Conservation (phyloP, 2,329 filamentous ascomycete genomes). For the Penicillium sp. region DNA sequence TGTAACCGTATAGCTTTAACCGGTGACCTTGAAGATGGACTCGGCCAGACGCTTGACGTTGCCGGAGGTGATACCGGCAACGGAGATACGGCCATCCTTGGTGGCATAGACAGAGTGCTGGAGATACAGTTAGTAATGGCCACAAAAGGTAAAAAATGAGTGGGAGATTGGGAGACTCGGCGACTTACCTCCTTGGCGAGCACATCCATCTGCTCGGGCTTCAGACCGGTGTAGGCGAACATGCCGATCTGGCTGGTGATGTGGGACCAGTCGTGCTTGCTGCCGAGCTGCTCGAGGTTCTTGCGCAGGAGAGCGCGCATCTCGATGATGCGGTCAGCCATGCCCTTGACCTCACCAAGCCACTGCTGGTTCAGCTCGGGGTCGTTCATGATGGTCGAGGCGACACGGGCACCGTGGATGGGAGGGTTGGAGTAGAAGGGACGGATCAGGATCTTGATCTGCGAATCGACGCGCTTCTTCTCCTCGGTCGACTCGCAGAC, state of each 20-base stretch:
- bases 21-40: constrained; percentile 52
- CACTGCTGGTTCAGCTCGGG: constrained; percentile 84
- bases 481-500: constrained; percentile 81
- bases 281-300: constrained; percentile 91
- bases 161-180: too few species aligned
- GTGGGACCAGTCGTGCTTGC: constrained; percentile 97
- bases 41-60: constrained; percentile 52
- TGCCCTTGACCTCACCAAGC: constrained; percentile 94
- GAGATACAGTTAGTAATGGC: constrained; percentile 12
- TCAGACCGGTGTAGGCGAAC: constrained; percentile 97
- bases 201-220: constrained; percentile 82
- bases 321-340: constrained; percentile 98
- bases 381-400: constrained; percentile 86
- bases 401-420: constrained; percentile 92
- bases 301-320: constrained; percentile 94
- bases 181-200: constrained; percentile 76
- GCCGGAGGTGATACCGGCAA: constrained; percentile 49
- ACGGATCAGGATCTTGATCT: constrained; percentile 97
- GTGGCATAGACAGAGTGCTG: constrained; percentile 94
- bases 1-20: constrained; percentile 33
- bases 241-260: constrained; percentile 99
- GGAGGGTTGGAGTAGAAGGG: constrained; percentile 98
- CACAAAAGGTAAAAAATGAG: neutral
- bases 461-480: constrained; percentile 93
- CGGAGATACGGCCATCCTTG: constrained; percentile 61